A percentile compares a stretch with the other conserved stretches of the same genome.
phyloP scores from a whole-genome alignment of 1,284 basidiomycete species.

The Nidula niveotomentosa region DNA sequence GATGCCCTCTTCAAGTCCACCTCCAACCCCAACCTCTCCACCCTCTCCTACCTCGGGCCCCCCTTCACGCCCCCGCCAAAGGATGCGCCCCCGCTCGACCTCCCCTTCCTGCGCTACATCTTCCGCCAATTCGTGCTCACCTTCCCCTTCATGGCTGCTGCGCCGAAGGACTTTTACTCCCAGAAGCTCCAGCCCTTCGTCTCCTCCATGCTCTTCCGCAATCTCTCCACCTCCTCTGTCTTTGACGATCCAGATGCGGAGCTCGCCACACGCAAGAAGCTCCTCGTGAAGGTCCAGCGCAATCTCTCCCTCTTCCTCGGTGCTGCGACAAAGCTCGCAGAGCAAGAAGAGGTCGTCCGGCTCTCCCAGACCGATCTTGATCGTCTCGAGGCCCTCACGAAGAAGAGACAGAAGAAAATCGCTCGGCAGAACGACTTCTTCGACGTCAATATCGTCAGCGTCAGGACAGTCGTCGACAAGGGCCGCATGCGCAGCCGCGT shows the following conservation, averaged over 20 bases:
- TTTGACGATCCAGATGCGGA: conserved; percentile 61
- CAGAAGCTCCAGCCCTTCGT: conserved; percentile 93
- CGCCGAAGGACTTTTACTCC: conserved; percentile 87
- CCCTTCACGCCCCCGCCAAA: conserved; percentile 80
- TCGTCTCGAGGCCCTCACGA: conserved; percentile 67
- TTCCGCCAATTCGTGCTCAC: conserved; percentile 91
- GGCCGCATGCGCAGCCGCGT: conserved; percentile 79
- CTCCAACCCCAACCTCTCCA: conserved; percentile 58
- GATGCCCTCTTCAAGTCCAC: conserved; percentile 55
- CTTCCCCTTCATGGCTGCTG: conserved; percentile 89
- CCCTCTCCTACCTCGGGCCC: conserved; percentile 83
- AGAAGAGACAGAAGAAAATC: conserved; percentile 52
- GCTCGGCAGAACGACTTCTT: conserved; percentile 57
- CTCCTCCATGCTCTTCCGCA: conserved; percentile 76
- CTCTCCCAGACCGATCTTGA: conserved; percentile 82
- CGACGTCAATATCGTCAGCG: conserved; percentile 87
- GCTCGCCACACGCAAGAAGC: conserved; percentile 55
- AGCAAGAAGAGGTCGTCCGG: conserved; percentile 85
- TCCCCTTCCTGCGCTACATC: conserved; percentile 86
- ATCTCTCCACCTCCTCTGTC: conserved; percentile 66
- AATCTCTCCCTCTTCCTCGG: conserved; percentile 81
- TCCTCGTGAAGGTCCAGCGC: conserved; percentile 78
- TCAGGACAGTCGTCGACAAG: conserved; percentile 79
- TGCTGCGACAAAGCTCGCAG: conserved; percentile 78
- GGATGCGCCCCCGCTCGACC: conserved; percentile 60